phyloP scores from a whole-genome alignment of 208 protist species.

The Trypanosoma platydactyli region DNA sequence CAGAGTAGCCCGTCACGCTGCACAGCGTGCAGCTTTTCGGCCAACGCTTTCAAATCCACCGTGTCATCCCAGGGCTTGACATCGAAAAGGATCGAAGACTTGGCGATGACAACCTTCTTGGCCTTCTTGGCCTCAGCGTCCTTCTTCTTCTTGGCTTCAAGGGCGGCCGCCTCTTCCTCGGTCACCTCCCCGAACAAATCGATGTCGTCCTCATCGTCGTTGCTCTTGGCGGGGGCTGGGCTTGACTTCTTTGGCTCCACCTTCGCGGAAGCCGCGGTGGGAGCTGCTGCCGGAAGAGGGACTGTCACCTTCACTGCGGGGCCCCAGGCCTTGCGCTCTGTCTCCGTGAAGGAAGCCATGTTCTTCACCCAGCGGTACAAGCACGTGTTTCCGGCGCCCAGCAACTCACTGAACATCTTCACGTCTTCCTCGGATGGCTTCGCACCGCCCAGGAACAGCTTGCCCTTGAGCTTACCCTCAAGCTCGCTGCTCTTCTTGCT shows the following conservation, averaged over 20 bases:
- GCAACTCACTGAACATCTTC: conserved; percentile 70
- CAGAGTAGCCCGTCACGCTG: conserved; percentile 91
- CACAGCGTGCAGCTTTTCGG: conserved; percentile 80
- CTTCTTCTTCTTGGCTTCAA: conserved; percentile 88
- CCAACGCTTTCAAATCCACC: conserved; percentile 86
- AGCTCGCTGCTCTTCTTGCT: conserved; percentile 51
- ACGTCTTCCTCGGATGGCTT: conserved; percentile 69
- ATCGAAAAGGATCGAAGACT: conserved; percentile 91
- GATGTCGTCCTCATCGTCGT: conserved; percentile 92
- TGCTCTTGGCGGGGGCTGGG: conserved; percentile 31
- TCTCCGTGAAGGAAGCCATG: conserved; percentile 64
- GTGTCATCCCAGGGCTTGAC: conserved; percentile 95
- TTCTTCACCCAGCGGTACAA: conserved; percentile 78
- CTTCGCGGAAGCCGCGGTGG: conserved; percentile 26
- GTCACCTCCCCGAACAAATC: conserved; percentile 90
- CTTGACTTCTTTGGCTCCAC: conserved; percentile 24
- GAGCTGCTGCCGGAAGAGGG: conserved; percentile 29
- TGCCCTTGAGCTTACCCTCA: conserved; percentile 56
- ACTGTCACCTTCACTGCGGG: conserved; percentile 53
- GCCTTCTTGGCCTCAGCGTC: conserved; percentile 81
- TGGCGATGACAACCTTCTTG: conserved; percentile 83
- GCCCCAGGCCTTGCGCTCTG: conserved; percentile 53
- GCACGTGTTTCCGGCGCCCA: conserved; percentile 47
- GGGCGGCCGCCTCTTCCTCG: conserved; percentile 83
- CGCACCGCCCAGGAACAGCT: conserved; percentile 65